Conservation (phyloP, 1,139 yeast genomes). For the Diutina ranongensis region DNA sequence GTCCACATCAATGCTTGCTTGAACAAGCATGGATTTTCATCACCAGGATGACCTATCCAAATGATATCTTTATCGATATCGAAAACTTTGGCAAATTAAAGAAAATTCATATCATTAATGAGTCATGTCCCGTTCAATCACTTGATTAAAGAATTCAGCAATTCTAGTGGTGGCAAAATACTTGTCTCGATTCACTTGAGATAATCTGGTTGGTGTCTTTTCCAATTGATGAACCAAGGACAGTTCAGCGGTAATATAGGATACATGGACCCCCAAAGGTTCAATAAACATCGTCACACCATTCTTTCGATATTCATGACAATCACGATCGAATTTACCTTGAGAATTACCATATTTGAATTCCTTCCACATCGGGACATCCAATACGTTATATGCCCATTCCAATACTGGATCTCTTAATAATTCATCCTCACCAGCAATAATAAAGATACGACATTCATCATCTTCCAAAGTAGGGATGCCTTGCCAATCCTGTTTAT, state of each 20-base stretch:
- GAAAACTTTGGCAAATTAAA: not conserved
- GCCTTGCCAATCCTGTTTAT: conserved; percentile 3
- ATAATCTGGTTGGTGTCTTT: conserved; percentile 7
- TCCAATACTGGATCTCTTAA: conserved; percentile 2
- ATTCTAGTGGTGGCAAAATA: conserved; percentile 10
- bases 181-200: conserved; percentile 11
- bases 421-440: conserved; percentile 6
- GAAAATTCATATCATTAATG: not conserved
- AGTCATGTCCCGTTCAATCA: not conserved
- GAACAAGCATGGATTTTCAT: not conserved
- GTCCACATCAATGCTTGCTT: too few relatives aligned
- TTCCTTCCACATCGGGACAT: conserved; percentile 11
- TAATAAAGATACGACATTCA: not conserved
- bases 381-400: conserved; percentile 3
- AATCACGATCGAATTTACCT: conserved; percentile 7
- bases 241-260: conserved; percentile 24
- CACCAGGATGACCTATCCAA: not conserved
- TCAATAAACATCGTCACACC: conserved; percentile 20
- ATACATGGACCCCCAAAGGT: conserved; percentile 36
- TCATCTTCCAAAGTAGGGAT: conserved; percentile 2
- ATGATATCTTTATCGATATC: not conserved
- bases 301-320: conserved; percentile 10
- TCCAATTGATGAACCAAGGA: conserved; percentile 7
- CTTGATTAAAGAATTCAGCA: conserved; percentile 9
- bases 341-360: conserved; percentile 15